Conservation (phyloP, 768 basidiomycete genomes). For the Suillus hirtellus region DNA sequence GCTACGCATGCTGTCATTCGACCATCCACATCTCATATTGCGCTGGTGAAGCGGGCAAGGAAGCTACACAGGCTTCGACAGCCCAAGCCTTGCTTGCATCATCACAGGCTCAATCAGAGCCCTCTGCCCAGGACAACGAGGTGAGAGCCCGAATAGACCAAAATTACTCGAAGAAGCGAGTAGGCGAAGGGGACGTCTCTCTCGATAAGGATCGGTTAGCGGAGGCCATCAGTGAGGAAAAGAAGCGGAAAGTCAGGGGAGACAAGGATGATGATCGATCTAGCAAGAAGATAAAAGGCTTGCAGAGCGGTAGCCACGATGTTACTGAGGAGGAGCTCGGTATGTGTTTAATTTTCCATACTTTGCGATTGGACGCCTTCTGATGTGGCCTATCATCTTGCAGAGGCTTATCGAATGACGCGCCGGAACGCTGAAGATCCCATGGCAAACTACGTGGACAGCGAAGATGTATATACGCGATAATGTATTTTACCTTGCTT, state of each 20-base stretch:
- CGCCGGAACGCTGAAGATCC: constrained; percentile 78
- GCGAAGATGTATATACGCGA: constrained; percentile 33
- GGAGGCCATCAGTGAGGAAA: constrained; percentile 74
- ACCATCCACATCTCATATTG: constrained; percentile 86
- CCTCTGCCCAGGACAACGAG: constrained; percentile 34
- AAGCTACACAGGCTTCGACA: constrained; percentile 73
- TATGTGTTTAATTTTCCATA: constrained; percentile 34
- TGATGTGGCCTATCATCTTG: constrained; percentile 16
- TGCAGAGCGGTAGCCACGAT: constrained; percentile 61
- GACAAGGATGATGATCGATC: constrained; percentile 53
- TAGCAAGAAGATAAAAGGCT: constrained; percentile 60
- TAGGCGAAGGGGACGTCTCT: constrained; percentile 81
- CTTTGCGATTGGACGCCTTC: constrained; percentile 8
- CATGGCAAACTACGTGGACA: constrained; percentile 89
- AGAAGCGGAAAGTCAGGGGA: constrained; percentile 68
- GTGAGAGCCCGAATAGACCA: constrained; percentile 52
- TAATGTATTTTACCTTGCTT: constrained; percentile 1
- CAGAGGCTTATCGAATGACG: constrained; percentile 90
- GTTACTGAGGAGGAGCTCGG: constrained; percentile 89
- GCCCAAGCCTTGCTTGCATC: constrained; percentile 65
- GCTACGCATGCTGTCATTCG: constrained; percentile 94
- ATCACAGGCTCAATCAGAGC: constrained; percentile 28
- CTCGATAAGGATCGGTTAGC: constrained; percentile 71
- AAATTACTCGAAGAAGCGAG: constrained; percentile 74
- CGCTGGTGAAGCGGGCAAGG: constrained; percentile 82